phyloP scores from a whole-genome alignment of 176 grass and related monocot genomes.

The Secale cereale region DNA sequence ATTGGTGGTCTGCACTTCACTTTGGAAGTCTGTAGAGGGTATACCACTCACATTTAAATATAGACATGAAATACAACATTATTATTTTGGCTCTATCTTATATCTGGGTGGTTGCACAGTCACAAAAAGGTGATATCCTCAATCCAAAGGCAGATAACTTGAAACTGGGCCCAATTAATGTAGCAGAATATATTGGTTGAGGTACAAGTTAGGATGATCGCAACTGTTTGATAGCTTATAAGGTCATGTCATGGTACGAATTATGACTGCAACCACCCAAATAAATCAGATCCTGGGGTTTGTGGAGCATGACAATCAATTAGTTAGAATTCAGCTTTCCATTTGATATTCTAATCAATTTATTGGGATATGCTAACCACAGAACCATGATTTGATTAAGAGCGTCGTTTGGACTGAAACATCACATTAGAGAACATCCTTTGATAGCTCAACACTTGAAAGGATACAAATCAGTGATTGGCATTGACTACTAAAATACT shows the following conservation, averaged over 20 bases:
- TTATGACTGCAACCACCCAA: neutral
- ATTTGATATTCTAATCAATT: constrained; percentile 12
- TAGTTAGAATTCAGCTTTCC: constrained; percentile 7
- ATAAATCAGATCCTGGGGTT: constrained; percentile 4
- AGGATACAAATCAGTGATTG: neutral
- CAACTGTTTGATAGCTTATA: neutral
- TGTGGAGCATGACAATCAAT: constrained; percentile 14
- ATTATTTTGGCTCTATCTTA: neutral
- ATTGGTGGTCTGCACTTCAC: constrained; percentile 24
- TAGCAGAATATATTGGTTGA: neutral
- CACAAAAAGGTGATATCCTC: neutral
- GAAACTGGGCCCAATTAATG: neutral
- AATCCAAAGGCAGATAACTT: neutral
- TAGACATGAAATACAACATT: neutral
- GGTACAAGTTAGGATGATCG: neutral
- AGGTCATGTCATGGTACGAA: neutral
- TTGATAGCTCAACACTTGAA: neutral
- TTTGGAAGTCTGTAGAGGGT: constrained; percentile 9
- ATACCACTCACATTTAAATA: neutral
- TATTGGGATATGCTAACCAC: neutral
- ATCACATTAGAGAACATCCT: neutral
- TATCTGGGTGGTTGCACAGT: neutral
- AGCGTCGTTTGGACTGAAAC: constrained; percentile 1
- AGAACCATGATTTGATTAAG: neutral
- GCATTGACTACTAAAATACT: neutral